Evolutionary conservation across 2,329 filamentous ascomycete species (phyloP).

Genomic region (Cryphonectria naterciae): DNA sequence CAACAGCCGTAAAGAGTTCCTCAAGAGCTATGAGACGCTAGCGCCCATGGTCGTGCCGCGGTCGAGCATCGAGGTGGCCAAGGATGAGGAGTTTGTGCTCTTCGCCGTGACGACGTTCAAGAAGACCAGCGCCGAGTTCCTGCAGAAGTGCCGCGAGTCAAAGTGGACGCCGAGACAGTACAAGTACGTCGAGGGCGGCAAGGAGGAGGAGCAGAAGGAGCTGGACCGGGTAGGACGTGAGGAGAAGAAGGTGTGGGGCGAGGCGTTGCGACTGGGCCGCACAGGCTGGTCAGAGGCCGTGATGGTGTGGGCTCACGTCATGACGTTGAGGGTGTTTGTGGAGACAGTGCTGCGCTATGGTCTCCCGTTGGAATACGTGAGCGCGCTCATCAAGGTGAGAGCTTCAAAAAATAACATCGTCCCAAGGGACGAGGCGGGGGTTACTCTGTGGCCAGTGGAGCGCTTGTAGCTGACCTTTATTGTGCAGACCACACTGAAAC

Average conservation of each 20-base stretch:
- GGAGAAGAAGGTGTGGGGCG: slow-evolving; percentile 90
- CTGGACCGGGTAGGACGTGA: slow-evolving; percentile 80
- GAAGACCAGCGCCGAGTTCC: slow-evolving; percentile 84
- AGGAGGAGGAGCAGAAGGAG: slow-evolving; percentile 87
- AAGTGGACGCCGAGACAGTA: slow-evolving; percentile 96
- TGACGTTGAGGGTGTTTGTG: slow-evolving; percentile 91
- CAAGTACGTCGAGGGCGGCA: slow-evolving; percentile 87
- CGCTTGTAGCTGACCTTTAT: slow-evolving; percentile 28
- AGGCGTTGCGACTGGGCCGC: slow-evolving; percentile 82
- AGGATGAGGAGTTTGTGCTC: slow-evolving; percentile 87
- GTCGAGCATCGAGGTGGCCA: slow-evolving; percentile 76
- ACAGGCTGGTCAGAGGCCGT: slow-evolving; percentile 96
- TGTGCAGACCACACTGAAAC: slow-evolving; percentile 77
- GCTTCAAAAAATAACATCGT: background rate
- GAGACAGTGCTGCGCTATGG: slow-evolving; percentile 98
- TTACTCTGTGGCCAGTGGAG: background rate
- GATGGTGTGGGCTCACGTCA: slow-evolving; percentile 93
- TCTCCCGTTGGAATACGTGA: slow-evolving; percentile 86
- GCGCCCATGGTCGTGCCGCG: slow-evolving; percentile 92
- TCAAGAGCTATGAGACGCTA: slow-evolving; percentile 86
- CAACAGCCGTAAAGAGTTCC: slow-evolving; percentile 81
- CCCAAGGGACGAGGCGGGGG: background rate
- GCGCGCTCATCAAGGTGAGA: slow-evolving; percentile 80
- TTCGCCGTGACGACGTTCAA: slow-evolving; percentile 93
- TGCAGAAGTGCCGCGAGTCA: slow-evolving; percentile 88